These are phyloP conservation scores for Neonectria sp. DNA, from an alignment of 2,329 filamentous ascomycete genomes.

Conservation along the genomic window DNA sequence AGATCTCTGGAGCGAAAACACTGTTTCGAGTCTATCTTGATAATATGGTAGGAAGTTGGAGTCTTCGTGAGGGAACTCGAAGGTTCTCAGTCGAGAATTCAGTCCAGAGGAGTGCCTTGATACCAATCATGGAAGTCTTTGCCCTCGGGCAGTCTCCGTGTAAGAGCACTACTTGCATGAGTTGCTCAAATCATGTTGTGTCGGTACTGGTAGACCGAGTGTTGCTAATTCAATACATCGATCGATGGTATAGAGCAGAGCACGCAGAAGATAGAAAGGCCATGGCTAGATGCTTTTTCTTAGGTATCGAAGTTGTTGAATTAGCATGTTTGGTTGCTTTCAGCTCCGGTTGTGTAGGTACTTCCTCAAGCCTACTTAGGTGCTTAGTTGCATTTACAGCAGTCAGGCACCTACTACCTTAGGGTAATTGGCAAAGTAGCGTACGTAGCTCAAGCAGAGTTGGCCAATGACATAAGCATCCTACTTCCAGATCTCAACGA, in stretches of 20 bases:
- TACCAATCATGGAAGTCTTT: too few relatives aligned
- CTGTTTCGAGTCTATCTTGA: too few relatives aligned
- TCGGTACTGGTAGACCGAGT: neutral
- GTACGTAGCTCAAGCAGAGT: conserved; percentile 2
- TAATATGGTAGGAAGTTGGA: too few relatives aligned
- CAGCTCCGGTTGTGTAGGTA: too few relatives aligned
- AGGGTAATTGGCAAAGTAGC: neutral
- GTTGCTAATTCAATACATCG: neutral
- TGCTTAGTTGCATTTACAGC: too few relatives aligned
- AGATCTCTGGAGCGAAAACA: too few relatives aligned
- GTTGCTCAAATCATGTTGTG: neutral
- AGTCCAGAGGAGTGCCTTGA: too few relatives aligned
- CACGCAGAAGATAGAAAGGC: neutral
- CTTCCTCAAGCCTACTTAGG: too few relatives aligned
- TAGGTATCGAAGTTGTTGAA: neutral
- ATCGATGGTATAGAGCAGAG: neutral
- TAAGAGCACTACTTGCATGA: neutral
- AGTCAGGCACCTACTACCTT: too few relatives aligned
- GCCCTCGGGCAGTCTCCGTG: too few relatives aligned
- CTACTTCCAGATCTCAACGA: conserved; percentile 37
- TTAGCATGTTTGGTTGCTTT: neutral
- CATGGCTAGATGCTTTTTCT: neutral
- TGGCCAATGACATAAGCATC: conserved; percentile 45
- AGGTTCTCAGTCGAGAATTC: too few relatives aligned
- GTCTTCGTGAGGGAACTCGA: too few relatives aligned